Base-by-base conservation (phyloP, 768 basidiomycete genomes). In the Pleurotus pulmonarius region DNA sequence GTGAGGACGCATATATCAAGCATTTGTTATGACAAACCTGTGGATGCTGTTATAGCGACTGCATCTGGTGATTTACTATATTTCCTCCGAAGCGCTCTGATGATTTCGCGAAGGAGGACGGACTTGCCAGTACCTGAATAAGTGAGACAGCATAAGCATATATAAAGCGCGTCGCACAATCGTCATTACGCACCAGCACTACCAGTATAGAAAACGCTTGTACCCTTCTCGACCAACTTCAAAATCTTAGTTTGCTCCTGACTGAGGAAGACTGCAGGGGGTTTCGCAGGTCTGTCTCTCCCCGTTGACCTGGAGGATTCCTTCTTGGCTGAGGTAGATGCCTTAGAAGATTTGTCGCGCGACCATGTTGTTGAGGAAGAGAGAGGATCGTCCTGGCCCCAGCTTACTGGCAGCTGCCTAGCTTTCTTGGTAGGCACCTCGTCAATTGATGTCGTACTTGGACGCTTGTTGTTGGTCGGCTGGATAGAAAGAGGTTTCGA, bases 171-270 rank as follows among this genome's bases (percentile, higher is more conserved):
- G 57, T 45, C 29, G 37, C 15, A 60, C 56, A 44, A 47, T 41
- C 39, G 13, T 38, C 34, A 43, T 46, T 46, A 71, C 86, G 60
- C 60, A 97, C 95, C 96, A 58, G 97, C 97, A 75, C 91, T 93
- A 24, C 97, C 97, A 1, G 96, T 99, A 69, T 98, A 99, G 65
- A 99, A 99, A 26, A 98, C 65, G 63, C 86, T 96, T 46, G 85
- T 69, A 2, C 83, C 85, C 11, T 82, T 75, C 34, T 86, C 74
- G 1, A 94, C 94, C 37, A 97, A 76, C 57, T 82, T 79, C 58
- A 97, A 73, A 47, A 99, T 91, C 58, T 88, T 82, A 51, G 76
- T 85, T 71, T 99, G 97, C 65, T 98, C 95, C 58, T 80, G 72
- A 69, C 94, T 96, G 57, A 98, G 76, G 60, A 83, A 80, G 16